Evolutionary conservation across 2,329 filamentous ascomycete genomes (phyloP), one percentile per base, ranked within the genome.

Genomic region (Ophiostoma sp.): DNA sequence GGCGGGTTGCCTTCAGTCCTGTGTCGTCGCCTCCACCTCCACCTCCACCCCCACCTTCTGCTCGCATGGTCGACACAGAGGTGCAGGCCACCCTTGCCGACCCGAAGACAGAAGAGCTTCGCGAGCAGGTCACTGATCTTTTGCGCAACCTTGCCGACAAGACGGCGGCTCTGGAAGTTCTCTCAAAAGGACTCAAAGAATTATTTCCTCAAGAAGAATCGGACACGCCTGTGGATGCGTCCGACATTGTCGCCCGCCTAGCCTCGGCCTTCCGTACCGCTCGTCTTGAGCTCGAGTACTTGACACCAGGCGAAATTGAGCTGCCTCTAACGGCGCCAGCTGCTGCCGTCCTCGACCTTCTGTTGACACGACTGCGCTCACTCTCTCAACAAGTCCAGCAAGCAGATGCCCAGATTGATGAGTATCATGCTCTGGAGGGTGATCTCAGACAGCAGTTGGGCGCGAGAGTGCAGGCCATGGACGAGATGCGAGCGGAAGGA

Each of bases 261-360:
- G 79, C 83, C 0, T 75, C 82, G 1, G 83, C 85, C 1, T 87
- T 91, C 80, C 86, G 88, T 25, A 79, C 85, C 1, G 89, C 88
- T 1, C 85, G 89, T 0, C 81, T 90, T 0, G 88, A 91, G 76
- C 84, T 91, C 2, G 89, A 91, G 78, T 90, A 90, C 77, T 83
- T 90, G 25, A 87, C 85, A 0, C 89, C 89, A 0, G 89, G 88
- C 6, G 89, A 91, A 78, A 81, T 86, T n/a, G 77, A 83, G 0
- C 82, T 89, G 0, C 87, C 88, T 0, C 80, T 89, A 0, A 84
- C 84, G 0, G 84, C 85, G 0, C 85, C 85, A 69, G 88, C 88
- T 1, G 85, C 86, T 0, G 84, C 87, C 70, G 83, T 91, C 0
- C 83, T 91, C 0, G 87, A 88, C 73, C 82, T 89, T 15, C 78